Conservation (phyloP, 768 basidiomycete species). For the Gymnopilus dilepis region DNA sequence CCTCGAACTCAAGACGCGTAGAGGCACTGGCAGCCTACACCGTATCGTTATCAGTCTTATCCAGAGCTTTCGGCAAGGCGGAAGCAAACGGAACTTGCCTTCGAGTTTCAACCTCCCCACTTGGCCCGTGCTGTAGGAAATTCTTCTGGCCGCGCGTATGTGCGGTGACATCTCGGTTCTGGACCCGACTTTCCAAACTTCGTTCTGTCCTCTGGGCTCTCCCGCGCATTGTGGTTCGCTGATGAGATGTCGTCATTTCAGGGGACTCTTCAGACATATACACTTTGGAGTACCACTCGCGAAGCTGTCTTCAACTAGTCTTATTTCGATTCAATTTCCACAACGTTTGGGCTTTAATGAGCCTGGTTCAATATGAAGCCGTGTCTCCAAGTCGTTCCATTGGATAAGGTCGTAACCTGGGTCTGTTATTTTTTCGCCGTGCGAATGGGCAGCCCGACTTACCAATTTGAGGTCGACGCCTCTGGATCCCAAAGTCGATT, state of each 20-base stretch:
- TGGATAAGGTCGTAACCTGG: background rate
- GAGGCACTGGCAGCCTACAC: background rate
- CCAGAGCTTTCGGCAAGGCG: slow-evolving; percentile 1
- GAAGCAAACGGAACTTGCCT: background rate
- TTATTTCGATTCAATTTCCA: background rate
- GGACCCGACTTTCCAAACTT: background rate
- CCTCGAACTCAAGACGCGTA: background rate
- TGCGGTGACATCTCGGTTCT: slow-evolving; percentile 2
- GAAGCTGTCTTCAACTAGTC: background rate
- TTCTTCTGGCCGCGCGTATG: slow-evolving; percentile 1
- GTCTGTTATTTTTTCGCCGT: background rate
- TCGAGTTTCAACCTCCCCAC: slow-evolving; percentile 3
- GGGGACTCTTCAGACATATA: background rate
- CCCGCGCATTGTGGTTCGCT: background rate
- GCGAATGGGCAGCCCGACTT: background rate
- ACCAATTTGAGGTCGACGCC: too few relatives aligned
- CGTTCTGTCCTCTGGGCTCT: background rate
- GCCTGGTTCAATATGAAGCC: background rate
- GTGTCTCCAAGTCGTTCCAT: background rate
- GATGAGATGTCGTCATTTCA: background rate
- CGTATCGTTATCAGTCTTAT: background rate
- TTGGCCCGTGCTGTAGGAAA: background rate
- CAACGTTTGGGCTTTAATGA: background rate
- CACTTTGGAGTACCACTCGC: background rate
- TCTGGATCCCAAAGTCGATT: too few relatives aligned